These are phyloP conservation scores for Acacia confusa DNA, from an alignment of 306 rosid genomes.

Conservation along the genomic window DNA sequence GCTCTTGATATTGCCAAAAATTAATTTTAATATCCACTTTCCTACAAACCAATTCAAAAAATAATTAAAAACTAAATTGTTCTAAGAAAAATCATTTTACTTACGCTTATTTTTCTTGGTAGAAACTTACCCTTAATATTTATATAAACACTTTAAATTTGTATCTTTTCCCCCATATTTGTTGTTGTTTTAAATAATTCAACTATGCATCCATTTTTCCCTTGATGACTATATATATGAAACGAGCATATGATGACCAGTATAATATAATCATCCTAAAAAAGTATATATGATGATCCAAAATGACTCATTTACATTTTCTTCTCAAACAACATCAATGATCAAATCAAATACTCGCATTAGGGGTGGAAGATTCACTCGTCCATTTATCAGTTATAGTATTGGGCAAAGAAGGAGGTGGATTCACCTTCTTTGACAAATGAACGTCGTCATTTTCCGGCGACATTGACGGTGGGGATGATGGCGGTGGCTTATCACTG, in stretches of 20 bases:
- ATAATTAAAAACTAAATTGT: neutral
- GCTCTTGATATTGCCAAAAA: neutral
- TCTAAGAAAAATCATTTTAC: neutral
- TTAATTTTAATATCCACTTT: neutral
- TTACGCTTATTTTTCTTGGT: too few relatives aligned
- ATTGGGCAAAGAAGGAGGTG: constrained; percentile 41
- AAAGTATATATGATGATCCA: neutral
- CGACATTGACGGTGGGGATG: constrained; percentile 32
- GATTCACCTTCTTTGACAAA: constrained; percentile 24
- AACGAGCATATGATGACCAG: neutral
- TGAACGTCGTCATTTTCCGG: constrained; percentile 45
- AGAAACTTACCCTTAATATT: too few relatives aligned
- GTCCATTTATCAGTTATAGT: constrained; percentile 58
- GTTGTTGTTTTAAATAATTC: too few relatives aligned
- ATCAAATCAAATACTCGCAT: constrained; percentile 33
- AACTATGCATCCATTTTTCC: neutral
- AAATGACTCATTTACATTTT: neutral
- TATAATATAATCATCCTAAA: neutral
- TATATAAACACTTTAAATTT: neutral
- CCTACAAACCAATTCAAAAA: neutral
- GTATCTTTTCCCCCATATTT: neutral
- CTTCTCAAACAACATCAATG: neutral
- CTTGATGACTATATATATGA: neutral
- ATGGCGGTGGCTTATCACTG: neutral
- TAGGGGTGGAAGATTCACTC: constrained; percentile 45